Base-by-base conservation (phyloP, 805 yeast species). In the Sugiyamaella lignohabitans region DNA sequence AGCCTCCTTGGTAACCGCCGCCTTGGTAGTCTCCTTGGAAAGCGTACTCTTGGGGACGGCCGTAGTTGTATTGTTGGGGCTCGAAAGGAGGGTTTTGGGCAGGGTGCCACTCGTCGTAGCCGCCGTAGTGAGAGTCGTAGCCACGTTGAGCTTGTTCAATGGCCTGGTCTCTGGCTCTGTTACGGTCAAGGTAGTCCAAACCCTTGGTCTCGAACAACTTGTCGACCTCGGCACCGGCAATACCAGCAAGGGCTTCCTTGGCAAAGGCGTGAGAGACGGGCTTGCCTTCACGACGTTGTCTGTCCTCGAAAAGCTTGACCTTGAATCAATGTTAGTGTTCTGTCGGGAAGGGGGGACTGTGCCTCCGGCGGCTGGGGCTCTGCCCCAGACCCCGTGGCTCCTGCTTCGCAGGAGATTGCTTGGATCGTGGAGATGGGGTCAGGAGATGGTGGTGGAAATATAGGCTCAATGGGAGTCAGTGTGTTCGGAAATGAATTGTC, bases 211-310 rank as follows among this genome's bases (percentile, higher is more conserved):
- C 58, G 40, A 53, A 42, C 16, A 55, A 48, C 50, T 56, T 56
- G 50, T 56, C 59, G 37, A 56, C 59, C 40, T 56, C 59, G 38
- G 54, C 59, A 29, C 52, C 59, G 34, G 56, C 59, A 42, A 56
- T 16, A 14, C 59, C 59, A 21, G 54, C 56, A 20, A 56, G 48
- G 24, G 49, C 23, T 40, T 56, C 59, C 48, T 56, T 56, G 37
- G 59, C 57, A 45, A 55, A 53, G 4, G 40, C 44, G 45, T 56
- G 59, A 42, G 47, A 48, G 36, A 55, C 59, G 6, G 56, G 48
- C 43, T 43, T 46, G 38, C 59, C 59, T 38, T 55, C 58, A 5
- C 50, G 44, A 8, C 59, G 56, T 45, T 56, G 58, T 23, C 50
- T 46, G 50, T 55, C 54, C 41, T 56, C 59, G 38, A 49, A 56